phyloP scores from a whole-genome alignment of 139 green algal genomes.

The Trebouxia sp. region DNA sequence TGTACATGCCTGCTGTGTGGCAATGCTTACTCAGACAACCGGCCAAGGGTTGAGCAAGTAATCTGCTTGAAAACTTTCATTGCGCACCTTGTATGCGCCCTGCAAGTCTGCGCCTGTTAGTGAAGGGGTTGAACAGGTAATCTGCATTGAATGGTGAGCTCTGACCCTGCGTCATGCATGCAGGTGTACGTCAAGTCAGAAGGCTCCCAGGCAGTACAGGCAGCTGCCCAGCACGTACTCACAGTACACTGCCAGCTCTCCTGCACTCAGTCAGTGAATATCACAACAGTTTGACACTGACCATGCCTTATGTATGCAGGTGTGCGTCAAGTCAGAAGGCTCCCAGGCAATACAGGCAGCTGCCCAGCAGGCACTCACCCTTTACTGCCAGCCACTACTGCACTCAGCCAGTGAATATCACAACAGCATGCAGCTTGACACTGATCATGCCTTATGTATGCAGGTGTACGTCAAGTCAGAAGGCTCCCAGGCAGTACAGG shows the following conservation, averaged over 20 bases:
- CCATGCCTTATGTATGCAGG: slow-evolving; percentile 18
- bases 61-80: too few relatives aligned
- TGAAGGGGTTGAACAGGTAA: too few relatives aligned
- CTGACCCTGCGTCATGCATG: background rate
- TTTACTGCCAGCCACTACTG: background rate
- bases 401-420: background rate
- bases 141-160: too few relatives aligned
- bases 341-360: too few relatives aligned
- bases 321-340: slow-evolving; percentile 35
- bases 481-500: background rate
- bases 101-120: too few relatives aligned
- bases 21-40: too few relatives aligned
- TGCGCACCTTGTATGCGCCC: too few relatives aligned
- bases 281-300: background rate
- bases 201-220: background rate
- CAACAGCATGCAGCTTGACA: background rate
- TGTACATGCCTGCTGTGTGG: background rate
- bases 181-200: slow-evolving; percentile 9
- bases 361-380: background rate
- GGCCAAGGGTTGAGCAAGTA: too few relatives aligned
- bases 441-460: background rate
- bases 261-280: background rate
- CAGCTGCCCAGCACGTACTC: background rate
- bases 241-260: too few relatives aligned
- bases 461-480: slow-evolving; percentile 46